A percentile compares a stretch with the other conserved stretches of the same genome.
These are phyloP conservation scores for Acidomyces sp. DNA, from an alignment of 495 filamentous ascomycete species.

Conservation along the genomic window DNA sequence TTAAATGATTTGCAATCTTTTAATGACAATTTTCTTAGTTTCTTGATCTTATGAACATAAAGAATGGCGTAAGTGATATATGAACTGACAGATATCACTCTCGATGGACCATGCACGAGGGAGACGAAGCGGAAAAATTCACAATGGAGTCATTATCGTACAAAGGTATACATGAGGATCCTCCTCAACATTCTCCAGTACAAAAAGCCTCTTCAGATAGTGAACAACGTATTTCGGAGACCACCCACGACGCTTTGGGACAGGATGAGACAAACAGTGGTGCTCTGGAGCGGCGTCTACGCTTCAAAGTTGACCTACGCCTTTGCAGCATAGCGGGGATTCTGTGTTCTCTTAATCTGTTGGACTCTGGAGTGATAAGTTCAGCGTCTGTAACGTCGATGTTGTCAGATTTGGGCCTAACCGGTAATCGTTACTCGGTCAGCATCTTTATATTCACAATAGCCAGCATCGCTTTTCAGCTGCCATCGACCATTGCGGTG, in stretches of 20 bases:
- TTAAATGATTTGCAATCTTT: no score
- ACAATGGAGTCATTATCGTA: no score
- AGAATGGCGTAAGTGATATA: no score
- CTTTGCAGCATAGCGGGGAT: constrained; percentile 64
- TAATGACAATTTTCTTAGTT: no score
- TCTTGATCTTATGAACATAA: no score
- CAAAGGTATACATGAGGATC: no score
- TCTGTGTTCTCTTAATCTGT: constrained; percentile 56
- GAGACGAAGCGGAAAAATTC: no score
- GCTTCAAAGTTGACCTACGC: constrained; percentile 56
- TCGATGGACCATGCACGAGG: no score
- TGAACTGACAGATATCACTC: no score
- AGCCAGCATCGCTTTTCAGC: constrained; percentile 58
- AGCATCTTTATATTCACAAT: constrained; percentile 73
- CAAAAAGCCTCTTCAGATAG: no score
- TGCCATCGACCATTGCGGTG: constrained; percentile 60
- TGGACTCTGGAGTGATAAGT: constrained; percentile 67
- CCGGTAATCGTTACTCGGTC: constrained; percentile 54
- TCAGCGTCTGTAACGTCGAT: constrained; percentile 66
- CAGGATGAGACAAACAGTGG: no score
- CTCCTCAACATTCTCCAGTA: no score
- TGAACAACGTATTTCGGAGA: not conserved
- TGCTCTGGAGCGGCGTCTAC: constrained; percentile 30
- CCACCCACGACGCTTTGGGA: not conserved
- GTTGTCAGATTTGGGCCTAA: constrained; percentile 49